Conservation (phyloP, 805 yeast species). For the Wickerhamomyces ciferrii region DNA sequence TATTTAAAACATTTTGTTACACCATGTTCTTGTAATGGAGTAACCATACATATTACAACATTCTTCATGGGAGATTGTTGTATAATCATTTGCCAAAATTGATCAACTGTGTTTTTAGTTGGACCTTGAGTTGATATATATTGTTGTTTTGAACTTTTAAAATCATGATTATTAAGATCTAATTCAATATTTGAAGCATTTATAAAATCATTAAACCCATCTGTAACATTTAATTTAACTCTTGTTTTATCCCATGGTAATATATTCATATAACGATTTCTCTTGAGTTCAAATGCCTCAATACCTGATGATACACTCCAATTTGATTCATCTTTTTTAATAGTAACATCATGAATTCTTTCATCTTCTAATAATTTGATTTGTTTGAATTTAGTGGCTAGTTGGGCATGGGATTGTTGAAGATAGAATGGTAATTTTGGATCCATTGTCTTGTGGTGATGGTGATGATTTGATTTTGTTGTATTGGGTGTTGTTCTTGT, state of each 20-base stretch:
- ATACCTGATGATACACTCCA: conserved; percentile 16
- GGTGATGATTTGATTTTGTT: background rate
- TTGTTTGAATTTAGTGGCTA: conserved; percentile 20
- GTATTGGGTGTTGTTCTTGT: background rate
- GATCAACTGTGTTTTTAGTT: conserved; percentile 59
- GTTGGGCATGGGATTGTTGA: background rate
- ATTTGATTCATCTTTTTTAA: conserved; percentile 18
- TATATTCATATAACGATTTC: conserved; percentile 60
- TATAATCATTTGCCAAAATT: conserved; percentile 86
- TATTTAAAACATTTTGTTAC: conserved; percentile 75
- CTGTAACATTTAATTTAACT: conserved; percentile 32
- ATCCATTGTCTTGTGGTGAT: background rate
- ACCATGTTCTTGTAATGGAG: conserved; percentile 67
- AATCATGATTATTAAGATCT: conserved; percentile 15
- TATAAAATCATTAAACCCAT: conserved; percentile 53
- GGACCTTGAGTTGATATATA: conserved; percentile 84
- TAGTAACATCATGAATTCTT: conserved; percentile 30
- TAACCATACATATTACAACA: conserved; percentile 64
- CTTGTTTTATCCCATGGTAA: conserved; percentile 62
- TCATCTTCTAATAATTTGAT: conserved; percentile 32
- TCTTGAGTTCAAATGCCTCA: conserved; percentile 12
- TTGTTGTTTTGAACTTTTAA: conserved; percentile 14
- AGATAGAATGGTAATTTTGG: background rate
- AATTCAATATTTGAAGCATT: conserved; percentile 69
- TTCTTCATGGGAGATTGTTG: conserved; percentile 53